These are phyloP conservation scores for Luffa acutangula DNA, from an alignment of 306 rosid genomes.

Conservation along the genomic window DNA sequence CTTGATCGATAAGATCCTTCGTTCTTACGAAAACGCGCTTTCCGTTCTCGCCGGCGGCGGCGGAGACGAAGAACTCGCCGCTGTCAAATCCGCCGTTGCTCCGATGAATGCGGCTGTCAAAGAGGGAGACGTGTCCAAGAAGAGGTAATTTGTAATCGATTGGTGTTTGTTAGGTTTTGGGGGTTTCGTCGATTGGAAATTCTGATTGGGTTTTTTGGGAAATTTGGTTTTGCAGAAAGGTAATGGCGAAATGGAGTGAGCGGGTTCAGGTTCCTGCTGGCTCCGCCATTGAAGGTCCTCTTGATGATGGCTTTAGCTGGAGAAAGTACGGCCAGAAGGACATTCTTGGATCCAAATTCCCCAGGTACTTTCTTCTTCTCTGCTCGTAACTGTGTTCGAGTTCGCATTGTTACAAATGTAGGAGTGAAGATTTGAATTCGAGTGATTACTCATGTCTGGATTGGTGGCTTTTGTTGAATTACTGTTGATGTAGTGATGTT, in stretches of 20 bases:
- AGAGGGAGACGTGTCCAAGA: background rate
- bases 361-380: slow-evolving; percentile 32
- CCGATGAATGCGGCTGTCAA: background rate
- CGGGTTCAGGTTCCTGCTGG: slow-evolving; percentile 40
- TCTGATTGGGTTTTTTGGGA: background rate
- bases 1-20: slow-evolving; percentile 42
- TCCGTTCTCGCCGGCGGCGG: slow-evolving; percentile 21
- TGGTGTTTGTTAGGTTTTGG: background rate
- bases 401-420: background rate
- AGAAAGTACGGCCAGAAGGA: slow-evolving; percentile 93
- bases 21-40: slow-evolving; percentile 43
- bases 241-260: slow-evolving; percentile 36
- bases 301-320: slow-evolving; percentile 68
- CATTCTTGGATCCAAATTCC: slow-evolving; percentile 67
- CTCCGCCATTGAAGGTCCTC: slow-evolving; percentile 33
- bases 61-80: slow-evolving; percentile 16
- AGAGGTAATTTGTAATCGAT: background rate
- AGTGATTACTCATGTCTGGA: background rate
- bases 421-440: background rate
- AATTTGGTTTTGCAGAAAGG: slow-evolving; percentile 35
- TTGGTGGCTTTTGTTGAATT: background rate
- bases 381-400: background rate
- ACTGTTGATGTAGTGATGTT: no score
- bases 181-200: background rate
- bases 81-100: background rate